phyloP scores from a whole-genome alignment of 331 rosid genomes.

The Cydonia oblonga region DNA sequence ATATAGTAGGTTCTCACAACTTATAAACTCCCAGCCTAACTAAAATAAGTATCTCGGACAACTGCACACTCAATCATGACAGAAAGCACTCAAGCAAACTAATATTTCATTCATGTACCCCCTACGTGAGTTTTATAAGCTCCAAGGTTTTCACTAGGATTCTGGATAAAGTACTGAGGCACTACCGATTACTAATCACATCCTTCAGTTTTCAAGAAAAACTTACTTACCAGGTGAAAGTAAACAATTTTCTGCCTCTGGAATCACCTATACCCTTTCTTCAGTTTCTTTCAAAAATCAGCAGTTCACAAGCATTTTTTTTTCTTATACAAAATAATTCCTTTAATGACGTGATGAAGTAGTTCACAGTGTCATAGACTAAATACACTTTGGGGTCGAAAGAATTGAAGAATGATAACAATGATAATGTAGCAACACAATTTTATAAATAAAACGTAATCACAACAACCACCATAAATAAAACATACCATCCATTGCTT shows the following conservation, averaged over 20 bases:
- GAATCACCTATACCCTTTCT: not conserved
- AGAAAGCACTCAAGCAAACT: not conserved
- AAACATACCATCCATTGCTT: slow-evolving; percentile 84
- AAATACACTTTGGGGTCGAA: not conserved
- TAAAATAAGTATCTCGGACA: not conserved
- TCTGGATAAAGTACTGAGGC: not conserved
- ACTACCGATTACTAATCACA: not conserved
- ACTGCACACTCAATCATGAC: not conserved
- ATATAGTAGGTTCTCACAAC: not conserved
- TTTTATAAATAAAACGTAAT: not conserved
- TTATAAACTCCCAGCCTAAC: not conserved
- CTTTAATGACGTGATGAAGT: not conserved
- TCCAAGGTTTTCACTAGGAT: not conserved
- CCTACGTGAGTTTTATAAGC: not conserved
- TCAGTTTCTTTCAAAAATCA: not conserved
- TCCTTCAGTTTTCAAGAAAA: not conserved
- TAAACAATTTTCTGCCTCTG: not conserved
- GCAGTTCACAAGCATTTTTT: not conserved
- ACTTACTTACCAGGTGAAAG: not conserved
- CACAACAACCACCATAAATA: not conserved
- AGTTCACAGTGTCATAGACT: not conserved
- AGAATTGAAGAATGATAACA: not conserved
- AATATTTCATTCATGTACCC: not conserved
- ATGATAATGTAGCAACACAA: not conserved
- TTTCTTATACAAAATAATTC: not conserved